Conservation (phyloP, 2,329 filamentous ascomycete species). For the Elsinoe ampelina region DNA sequence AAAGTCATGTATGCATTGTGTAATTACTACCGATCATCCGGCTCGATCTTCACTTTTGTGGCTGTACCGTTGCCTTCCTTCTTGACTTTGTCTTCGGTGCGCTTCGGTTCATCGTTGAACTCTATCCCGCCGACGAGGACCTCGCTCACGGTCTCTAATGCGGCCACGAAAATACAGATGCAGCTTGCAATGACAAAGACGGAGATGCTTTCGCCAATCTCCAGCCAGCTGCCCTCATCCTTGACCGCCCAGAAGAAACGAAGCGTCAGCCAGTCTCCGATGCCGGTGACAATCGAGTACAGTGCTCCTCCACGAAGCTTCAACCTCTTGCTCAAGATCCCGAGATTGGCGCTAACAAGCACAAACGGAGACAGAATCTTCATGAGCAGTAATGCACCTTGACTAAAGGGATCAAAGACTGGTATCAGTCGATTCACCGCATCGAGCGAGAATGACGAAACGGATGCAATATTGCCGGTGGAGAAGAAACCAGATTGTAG, state of each 20-base stretch:
- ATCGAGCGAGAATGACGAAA: slow-evolving; percentile 89
- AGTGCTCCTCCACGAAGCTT: slow-evolving; percentile 79
- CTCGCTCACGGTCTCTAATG: slow-evolving; percentile 75
- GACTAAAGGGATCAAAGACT: slow-evolving; percentile 86
- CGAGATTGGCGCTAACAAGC: slow-evolving; percentile 85
- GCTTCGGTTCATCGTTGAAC: slow-evolving; percentile 37
- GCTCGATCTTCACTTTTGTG: slow-evolving; percentile 5
- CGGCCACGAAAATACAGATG: slow-evolving; percentile 82
- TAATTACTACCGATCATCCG: neutral
- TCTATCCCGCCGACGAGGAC: slow-evolving; percentile 73
- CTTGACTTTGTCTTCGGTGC: neutral
- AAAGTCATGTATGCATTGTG: neutral
- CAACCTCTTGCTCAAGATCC: slow-evolving; percentile 75
- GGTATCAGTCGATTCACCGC: slow-evolving; percentile 81
- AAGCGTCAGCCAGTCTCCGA: slow-evolving; percentile 83
- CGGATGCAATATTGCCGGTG: slow-evolving; percentile 88
- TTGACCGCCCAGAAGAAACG: slow-evolving; percentile 98
- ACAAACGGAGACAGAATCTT: slow-evolving; percentile 93
- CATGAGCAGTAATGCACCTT: slow-evolving; percentile 74
- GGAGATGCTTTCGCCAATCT: slow-evolving; percentile 93
- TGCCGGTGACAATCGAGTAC: slow-evolving; percentile 89
- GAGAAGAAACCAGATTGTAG: slow-evolving; percentile 95
- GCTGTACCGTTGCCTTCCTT: neutral
- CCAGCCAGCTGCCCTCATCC: slow-evolving; percentile 93
- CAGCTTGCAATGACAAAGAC: slow-evolving; percentile 90